Evolutionary conservation across 139 green algal species (phyloP), one percentile per base, ranked within the genome.

Genomic region (Pleodorina starrii): DNA sequence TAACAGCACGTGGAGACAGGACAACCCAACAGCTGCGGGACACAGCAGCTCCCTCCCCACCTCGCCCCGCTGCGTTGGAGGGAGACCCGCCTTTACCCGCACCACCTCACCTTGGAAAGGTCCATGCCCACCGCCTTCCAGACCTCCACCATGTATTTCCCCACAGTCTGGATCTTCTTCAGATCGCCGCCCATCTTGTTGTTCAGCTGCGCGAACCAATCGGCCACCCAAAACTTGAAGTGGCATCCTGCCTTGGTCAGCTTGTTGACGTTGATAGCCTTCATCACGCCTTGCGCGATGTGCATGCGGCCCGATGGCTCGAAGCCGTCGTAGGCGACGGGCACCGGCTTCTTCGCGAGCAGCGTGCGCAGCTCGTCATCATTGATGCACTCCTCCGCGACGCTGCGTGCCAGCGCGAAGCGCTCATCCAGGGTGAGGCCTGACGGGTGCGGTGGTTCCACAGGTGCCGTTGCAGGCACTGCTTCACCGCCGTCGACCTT

Each of bases 71-170:
- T n/a, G n/a, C n/a, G n/a, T n/a, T n/a, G n/a, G n/a, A n/a, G n/a
- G n/a, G n/a, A n/a, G n/a, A n/a, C n/a, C n/a, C n/a, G n/a, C n/a
- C n/a, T n/a, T n/a, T n/a, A n/a, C n/a, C n/a, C n/a, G n/a, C n/a
- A n/a, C n/a, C n/a, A n/a, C n/a, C n/a, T n/a, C 16, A 88, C 96
- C 11, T 95, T 93, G 44, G 84, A 90, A 66, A 98, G 88, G 90
- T 99, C 97, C 98, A 99, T 99, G 69, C 98, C 98, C 44, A 99
- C 95, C 3, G 98, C 98, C 92, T 98, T 99, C 98, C 98, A 99
- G 60, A 99, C 98, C 94, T 99, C 97, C 42, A 99, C 95, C 95
- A 99, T 97, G 96, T 99, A 99, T 74, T 95, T 89, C n/a, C 98
- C 98, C 25, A 99, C 97, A 14, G 93, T 96, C 90, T 98, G 96